Evolutionary conservation across 1,139 yeast species (phyloP).

Genomic region (Magnusiomyces fungicola): DNA sequence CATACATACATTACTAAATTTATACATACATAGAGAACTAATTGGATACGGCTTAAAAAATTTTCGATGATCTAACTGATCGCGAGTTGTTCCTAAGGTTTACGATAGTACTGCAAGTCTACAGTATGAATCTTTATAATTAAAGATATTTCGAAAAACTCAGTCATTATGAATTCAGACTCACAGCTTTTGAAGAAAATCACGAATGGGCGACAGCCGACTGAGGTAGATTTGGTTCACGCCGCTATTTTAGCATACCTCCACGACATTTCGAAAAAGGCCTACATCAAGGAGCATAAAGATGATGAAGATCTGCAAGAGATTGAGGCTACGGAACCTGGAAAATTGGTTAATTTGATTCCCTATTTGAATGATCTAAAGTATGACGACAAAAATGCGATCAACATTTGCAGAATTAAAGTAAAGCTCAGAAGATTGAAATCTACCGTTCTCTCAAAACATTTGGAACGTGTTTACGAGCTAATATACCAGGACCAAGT

Average conservation of each 20-base stretch:
- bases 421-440: slow-evolving; percentile 53
- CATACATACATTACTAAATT: too few relatives aligned
- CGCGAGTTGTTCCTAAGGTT: too few relatives aligned
- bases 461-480: slow-evolving; percentile 48
- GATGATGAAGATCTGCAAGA: slow-evolving; percentile 9
- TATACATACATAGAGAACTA: too few relatives aligned
- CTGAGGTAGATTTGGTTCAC: not conserved
- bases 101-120: too few relatives aligned
- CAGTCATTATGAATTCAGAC: too few relatives aligned
- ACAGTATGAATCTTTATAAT: too few relatives aligned
- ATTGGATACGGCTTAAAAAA: too few relatives aligned
- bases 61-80: too few relatives aligned
- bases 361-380: slow-evolving; percentile 15
- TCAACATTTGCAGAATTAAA: slow-evolving; percentile 2
- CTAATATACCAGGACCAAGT: slow-evolving; percentile 37
- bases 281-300: slow-evolving; percentile 3
- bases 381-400: slow-evolving; percentile 4
- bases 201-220: not conserved
- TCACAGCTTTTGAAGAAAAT: too few relatives aligned
- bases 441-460: slow-evolving; percentile 47
- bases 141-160: too few relatives aligned
- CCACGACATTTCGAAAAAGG: not conserved
- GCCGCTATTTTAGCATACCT: not conserved
- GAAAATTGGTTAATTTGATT: slow-evolving; percentile 18
- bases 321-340: slow-evolving; percentile 10